phyloP scores from a whole-genome alignment of 768 basidiomycete species.

The Dendrothele bispora region DNA sequence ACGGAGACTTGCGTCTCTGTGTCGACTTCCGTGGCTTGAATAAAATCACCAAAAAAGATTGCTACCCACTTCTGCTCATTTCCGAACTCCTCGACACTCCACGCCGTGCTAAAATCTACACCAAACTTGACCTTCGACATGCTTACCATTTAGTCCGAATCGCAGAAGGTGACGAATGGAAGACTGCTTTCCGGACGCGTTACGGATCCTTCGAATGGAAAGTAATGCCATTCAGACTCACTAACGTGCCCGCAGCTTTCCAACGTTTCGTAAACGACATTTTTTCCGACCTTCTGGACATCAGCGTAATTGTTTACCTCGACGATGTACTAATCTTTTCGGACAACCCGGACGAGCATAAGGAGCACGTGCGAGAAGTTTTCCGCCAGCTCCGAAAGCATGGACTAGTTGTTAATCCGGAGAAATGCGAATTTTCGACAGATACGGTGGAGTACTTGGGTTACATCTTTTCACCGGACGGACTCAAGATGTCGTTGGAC shows the following conservation, averaged over 20 bases:
- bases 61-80: constrained; percentile 21
- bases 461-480: constrained; percentile 19
- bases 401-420: no score
- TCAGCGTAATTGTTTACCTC: not conserved
- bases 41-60: constrained; percentile 27
- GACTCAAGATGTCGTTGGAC: constrained; percentile 10
- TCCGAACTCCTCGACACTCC: constrained; percentile 15
- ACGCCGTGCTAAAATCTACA: constrained; percentile 17
- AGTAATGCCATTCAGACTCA: no score
- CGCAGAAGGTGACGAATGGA: constrained; percentile 33
- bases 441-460: no score
- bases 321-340: not conserved
- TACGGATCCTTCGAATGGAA: constrained; percentile 32
- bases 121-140: constrained; percentile 31
- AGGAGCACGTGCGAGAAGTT: no score
- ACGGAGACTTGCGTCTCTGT: constrained; percentile 21
- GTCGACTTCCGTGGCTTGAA: constrained; percentile 18
- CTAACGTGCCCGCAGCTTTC: no score
- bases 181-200: constrained; percentile 35
- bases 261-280: no score
- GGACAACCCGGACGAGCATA: not conserved
- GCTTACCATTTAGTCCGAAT: constrained; percentile 35
- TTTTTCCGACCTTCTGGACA: no score
- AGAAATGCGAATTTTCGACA: no score
- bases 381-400: no score